These are phyloP conservation scores for Neoboletus brunneissimus DNA, from an alignment of 768 basidiomycete genomes.

Conservation along the genomic window DNA sequence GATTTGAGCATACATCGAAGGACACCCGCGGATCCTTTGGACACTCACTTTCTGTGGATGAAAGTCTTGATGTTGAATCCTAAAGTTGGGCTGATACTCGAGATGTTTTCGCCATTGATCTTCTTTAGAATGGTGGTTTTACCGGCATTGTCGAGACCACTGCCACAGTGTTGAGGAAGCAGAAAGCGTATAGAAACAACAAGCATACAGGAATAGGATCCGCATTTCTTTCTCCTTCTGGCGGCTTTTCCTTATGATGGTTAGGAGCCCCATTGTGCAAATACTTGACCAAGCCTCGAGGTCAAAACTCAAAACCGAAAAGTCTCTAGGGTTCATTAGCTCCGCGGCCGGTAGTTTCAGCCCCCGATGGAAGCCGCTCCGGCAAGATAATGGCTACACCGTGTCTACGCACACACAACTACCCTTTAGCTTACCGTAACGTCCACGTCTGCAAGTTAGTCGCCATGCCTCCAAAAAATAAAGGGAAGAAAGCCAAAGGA, in stretches of 20 bases:
- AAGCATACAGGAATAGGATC: conserved; percentile 80
- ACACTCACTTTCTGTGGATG: conserved; percentile 75
- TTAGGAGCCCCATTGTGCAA: conserved; percentile 80
- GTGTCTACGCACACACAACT: background rate
- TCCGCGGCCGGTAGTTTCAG: conserved; percentile 11
- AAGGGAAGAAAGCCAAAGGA: conserved; percentile 87
- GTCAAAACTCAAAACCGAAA: too few relatives aligned
- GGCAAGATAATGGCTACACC: conserved; percentile 16
- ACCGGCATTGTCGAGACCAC: conserved; percentile 96
- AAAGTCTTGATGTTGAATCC: conserved; percentile 99
- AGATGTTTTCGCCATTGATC: conserved; percentile 89
- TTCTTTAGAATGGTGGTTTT: conserved; percentile 98
- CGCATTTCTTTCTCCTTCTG: conserved; percentile 97
- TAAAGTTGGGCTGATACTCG: conserved; percentile 84
- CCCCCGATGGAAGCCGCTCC: conserved; percentile 10
- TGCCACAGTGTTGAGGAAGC: conserved; percentile 35
- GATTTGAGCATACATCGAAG: conserved; percentile 14
- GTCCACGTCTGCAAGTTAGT: background rate
- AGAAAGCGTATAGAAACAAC: conserved; percentile 5
- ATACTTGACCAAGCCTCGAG: background rate
- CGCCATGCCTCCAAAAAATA: conserved; percentile 56
- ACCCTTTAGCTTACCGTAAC: background rate
- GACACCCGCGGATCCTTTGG: conserved; percentile 19
- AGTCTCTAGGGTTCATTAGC: background rate
- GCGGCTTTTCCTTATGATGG: conserved; percentile 94